Base-by-base conservation (phyloP, 2,329 filamentous ascomycete species). In the Epicoccum sorghinum region DNA sequence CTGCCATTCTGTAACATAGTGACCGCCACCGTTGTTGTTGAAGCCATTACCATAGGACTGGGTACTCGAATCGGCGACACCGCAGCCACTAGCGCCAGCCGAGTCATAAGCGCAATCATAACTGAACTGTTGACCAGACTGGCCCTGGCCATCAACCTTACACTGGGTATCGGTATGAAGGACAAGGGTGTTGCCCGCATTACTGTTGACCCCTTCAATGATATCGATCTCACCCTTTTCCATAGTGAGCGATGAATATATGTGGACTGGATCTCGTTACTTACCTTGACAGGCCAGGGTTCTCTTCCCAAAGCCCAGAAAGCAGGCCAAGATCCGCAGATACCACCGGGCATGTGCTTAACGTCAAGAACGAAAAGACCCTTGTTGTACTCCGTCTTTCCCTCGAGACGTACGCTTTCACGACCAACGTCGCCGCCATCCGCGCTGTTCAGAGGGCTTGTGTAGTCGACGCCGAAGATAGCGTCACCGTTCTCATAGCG, bases 1-100 rank as follows among this genome's bases (percentile, higher is more conserved):
- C 2, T 87, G 90, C 89, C 91, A 96, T 51, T 75, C 69, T 37
- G 73, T 76, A 4, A 75, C 77, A 53, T 77, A 80, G 46, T 79
- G 69, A 42, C 72, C 76, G 49, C 78, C 78, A 7, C 58, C 53
- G 51, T 72, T 71, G 18, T 59, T 40, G 65, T 80, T 88, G 75
- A 87, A 85, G 0, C 67, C 76, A 7, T 69, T 65, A 22, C 85
- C 85, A 50, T 77, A 86, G 27, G 68, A 69, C 35, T 52, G 67
- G 52, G 74, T 59, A 4, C 61, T 66, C 3, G 64, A 57, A 22
- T 72, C 68, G 37, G 75, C 67, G 33, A 78, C 75, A 53, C 80
- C 75, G 64, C 82, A 83, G 71, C 74, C 66, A 8, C 58, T 49
- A 4, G 59, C 5, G 7, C 60, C 61, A 3, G 45, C 50, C 2